phyloP scores from a whole-genome alignment of 306 rosid genomes.

The Rosa multiflora region DNA sequence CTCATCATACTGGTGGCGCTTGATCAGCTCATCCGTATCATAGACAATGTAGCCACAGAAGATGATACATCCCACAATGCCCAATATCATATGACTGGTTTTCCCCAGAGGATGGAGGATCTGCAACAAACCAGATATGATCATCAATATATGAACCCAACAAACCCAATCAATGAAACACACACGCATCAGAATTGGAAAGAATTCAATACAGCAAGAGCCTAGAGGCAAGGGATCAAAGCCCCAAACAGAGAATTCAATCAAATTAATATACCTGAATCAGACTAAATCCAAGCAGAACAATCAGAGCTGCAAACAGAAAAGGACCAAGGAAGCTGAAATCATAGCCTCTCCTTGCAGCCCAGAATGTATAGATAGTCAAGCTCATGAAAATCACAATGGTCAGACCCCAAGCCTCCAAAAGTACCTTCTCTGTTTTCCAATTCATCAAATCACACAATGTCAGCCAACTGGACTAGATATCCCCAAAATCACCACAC shows the following conservation, averaged over 20 bases:
- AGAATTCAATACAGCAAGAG: background rate
- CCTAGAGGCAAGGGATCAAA: background rate
- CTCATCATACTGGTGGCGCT: constrained; percentile 44
- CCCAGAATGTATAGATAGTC: constrained; percentile 57
- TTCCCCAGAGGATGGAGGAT: constrained; percentile 42
- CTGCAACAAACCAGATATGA: constrained; percentile 19
- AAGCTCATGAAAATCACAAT: constrained; percentile 41
- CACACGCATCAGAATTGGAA: background rate
- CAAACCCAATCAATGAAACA: background rate
- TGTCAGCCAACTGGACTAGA: background rate
- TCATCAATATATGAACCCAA: background rate
- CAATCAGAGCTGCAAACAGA: constrained; percentile 44
- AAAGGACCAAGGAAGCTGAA: constrained; percentile 61
- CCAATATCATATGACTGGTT: constrained; percentile 29
- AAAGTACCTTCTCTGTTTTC: constrained; percentile 36
- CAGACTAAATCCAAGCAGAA: constrained; percentile 34
- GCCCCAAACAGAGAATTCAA: background rate
- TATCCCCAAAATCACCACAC: background rate
- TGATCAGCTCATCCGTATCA: constrained; percentile 44
- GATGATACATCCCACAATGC: constrained; percentile 39
- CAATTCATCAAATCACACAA: background rate
- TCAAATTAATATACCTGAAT: constrained; percentile 37
- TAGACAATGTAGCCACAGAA: constrained; percentile 57
- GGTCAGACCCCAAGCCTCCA: constrained; percentile 47
- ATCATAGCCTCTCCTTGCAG: constrained; percentile 51